Evolutionary conservation across 805 yeast genomes (phyloP).

Genomic region (Candida tallmaniae): DNA sequence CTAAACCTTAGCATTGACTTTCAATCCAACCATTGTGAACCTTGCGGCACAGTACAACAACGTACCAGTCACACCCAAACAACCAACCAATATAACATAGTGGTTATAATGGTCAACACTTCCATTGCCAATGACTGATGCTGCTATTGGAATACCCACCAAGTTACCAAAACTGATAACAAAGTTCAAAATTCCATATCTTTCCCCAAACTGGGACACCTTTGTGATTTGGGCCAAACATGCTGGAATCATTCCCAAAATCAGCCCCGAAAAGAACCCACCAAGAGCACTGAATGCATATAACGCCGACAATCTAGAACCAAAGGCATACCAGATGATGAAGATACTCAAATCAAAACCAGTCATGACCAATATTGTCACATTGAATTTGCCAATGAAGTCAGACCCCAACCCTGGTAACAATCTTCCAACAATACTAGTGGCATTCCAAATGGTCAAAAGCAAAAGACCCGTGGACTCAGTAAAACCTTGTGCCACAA

Average conservation of each 20-base stretch:
- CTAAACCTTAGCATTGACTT: conserved; percentile 20
- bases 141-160: conserved; percentile 26
- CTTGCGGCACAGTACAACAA: conserved; percentile 23
- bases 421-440: conserved; percentile 49
- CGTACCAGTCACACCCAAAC: conserved; percentile 23
- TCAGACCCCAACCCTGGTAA: conserved; percentile 56
- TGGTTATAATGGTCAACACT: conserved; percentile 21
- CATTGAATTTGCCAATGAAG: conserved; percentile 50
- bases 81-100: conserved; percentile 29
- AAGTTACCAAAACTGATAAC: conserved; percentile 24
- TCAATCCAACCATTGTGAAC: conserved; percentile 17
- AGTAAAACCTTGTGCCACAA: conserved; percentile 43
- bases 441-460: conserved; percentile 43
- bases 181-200: conserved; percentile 30
- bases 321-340: conserved; percentile 33
- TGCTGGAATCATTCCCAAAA: conserved; percentile 32
- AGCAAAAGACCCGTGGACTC: conserved; percentile 41
- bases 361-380: conserved; percentile 28
- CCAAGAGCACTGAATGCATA: conserved; percentile 31
- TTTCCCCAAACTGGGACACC: conserved; percentile 32
- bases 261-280: conserved; percentile 32
- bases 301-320: conserved; percentile 18
- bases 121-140: conserved; percentile 25
- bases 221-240: conserved; percentile 59
- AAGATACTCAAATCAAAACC: conserved; percentile 22